A percentile compares a stretch with the other conserved stretches of the same genome.
Evolutionary conservation across 495 filamentous ascomycete genomes (phyloP).

Genomic region (Penicillium taxi): DNA sequence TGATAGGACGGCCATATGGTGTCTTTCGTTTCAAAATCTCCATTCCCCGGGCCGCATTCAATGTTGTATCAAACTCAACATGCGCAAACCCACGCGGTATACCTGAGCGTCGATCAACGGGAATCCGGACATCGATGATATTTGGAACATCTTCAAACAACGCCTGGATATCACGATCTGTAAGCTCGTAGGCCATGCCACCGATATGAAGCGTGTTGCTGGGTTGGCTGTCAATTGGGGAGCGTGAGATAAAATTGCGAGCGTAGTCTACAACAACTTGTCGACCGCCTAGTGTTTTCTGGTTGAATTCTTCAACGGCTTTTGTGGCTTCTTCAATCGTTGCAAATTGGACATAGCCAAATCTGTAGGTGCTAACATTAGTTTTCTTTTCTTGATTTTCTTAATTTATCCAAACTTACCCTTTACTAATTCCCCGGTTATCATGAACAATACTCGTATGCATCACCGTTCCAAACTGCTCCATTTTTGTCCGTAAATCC

Average conservation of each 20-base stretch:
- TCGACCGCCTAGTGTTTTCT: constrained; percentile 72
- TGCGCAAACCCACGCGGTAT: constrained; percentile 86
- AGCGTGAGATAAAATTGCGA: constrained; percentile 26
- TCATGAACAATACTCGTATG: constrained; percentile 55
- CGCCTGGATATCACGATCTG: constrained; percentile 76
- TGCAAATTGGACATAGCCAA: constrained; percentile 67
- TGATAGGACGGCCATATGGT: constrained; percentile 59
- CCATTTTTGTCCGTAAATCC: constrained; percentile 60
- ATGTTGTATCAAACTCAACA: constrained; percentile 67
- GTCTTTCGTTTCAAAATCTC: constrained; percentile 48
- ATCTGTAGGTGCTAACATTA: constrained; percentile 42
- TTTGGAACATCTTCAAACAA: constrained; percentile 67
- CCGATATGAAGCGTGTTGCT: constrained; percentile 72
- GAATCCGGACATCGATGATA: constrained; percentile 74
- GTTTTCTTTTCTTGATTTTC: constrained; percentile 25
- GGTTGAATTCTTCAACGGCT: constrained; percentile 59
- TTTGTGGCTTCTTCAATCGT: constrained; percentile 44
- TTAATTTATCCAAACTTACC: constrained; percentile 67
- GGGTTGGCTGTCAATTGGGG: constrained; percentile 34
- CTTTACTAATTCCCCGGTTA: constrained; percentile 72
- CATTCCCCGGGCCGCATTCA: constrained; percentile 50
- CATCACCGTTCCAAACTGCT: constrained; percentile 55
- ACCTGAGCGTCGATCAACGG: constrained; percentile 82
- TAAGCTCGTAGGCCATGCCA: constrained; percentile 83
- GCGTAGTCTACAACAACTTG: constrained; percentile 53